Evolutionary conservation across 2,329 filamentous ascomycete genomes (phyloP).

Genomic region (Curvularia sp.): DNA sequence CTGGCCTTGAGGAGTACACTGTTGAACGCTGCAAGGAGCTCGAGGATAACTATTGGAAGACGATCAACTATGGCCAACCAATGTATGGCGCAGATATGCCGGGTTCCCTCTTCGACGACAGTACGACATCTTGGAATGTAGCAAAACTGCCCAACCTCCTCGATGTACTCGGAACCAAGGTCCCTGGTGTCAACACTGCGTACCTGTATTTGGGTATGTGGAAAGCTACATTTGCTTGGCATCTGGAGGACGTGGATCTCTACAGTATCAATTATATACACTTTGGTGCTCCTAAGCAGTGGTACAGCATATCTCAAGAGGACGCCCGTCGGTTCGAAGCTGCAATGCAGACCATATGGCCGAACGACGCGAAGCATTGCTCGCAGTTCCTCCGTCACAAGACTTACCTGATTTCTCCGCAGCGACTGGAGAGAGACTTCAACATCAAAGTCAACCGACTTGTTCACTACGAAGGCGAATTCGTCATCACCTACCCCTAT

Average conservation of each 20-base stretch:
- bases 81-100: conserved; percentile 97
- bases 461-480: conserved; percentile 95
- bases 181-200: conserved; percentile 96
- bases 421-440: conserved; percentile 83
- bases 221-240: conserved; percentile 99
- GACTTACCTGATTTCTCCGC: conserved; percentile 93
- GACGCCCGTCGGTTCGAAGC: conserved; percentile 92
- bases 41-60: conserved; percentile 96
- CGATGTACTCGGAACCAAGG: conserved; percentile 92
- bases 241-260: conserved; percentile 96
- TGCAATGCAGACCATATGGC: conserved; percentile 96
- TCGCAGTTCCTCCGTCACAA: conserved; percentile 97
- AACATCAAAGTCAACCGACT: conserved; percentile 96
- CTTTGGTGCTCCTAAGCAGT: conserved; percentile 97
- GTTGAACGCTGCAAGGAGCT: conserved; percentile 92
- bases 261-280: conserved; percentile 99
- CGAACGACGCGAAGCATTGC: conserved; percentile 91
- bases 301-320: conserved; percentile 98
- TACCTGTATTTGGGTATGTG: conserved; percentile 99
- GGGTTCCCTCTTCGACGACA: conserved; percentile 90
- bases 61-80: conserved; percentile 90
- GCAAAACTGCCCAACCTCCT: conserved; percentile 92
- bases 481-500: conserved; percentile 97
- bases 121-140: conserved; percentile 86
- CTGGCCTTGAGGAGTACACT: conserved; percentile 84